A percentile compares a stretch with the other conserved stretches of the same genome.
Conservation (phyloP, 2,329 filamentous ascomycete genomes). For the Rhynchosporium agropyri region DNA sequence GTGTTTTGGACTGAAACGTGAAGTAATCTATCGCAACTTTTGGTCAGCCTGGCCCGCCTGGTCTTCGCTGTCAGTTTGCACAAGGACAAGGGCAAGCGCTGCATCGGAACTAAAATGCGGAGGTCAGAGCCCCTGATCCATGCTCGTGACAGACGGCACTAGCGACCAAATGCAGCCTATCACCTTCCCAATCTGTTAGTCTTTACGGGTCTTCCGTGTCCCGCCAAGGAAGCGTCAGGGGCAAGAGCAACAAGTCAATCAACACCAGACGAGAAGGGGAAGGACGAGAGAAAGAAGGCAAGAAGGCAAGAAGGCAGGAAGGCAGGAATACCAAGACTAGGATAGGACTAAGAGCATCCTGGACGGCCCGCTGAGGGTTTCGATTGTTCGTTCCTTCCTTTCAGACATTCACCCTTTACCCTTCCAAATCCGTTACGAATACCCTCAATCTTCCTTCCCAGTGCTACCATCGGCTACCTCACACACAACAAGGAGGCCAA, state of each 20-base stretch:
- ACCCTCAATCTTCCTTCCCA: constrained; percentile 10
- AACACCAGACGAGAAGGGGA: constrained; percentile 25
- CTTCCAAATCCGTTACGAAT: constrained; percentile 18
- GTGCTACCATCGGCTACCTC: neutral
- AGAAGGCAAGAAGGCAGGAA: no score
- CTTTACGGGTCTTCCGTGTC: neutral
- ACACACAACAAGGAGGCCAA: neutral
- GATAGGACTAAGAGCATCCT: neutral
- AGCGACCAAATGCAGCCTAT: constrained; percentile 22
- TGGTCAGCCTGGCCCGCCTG: no score
- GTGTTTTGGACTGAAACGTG: constrained; percentile 13
- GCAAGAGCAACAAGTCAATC: constrained; percentile 14
- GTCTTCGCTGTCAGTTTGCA: no score
- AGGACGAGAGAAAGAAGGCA: neutral
- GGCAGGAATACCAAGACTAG: no score
- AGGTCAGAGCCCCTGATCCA: constrained; percentile 1
- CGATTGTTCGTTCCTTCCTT: neutral
- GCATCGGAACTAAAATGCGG: constrained; percentile 1
- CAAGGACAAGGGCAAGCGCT: no score
- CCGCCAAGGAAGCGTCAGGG: constrained; percentile 16
- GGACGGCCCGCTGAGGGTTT: no score
- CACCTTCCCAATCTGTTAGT: constrained; percentile 12
- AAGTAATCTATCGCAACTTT: neutral
- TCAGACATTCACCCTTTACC: constrained; percentile 3
- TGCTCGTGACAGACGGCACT: neutral